A percentile compares a stretch with the other conserved stretches of the same genome.
Evolutionary conservation across 2,329 filamentous ascomycete genomes (phyloP).

Genomic region (Fusarium xyrophilum): DNA sequence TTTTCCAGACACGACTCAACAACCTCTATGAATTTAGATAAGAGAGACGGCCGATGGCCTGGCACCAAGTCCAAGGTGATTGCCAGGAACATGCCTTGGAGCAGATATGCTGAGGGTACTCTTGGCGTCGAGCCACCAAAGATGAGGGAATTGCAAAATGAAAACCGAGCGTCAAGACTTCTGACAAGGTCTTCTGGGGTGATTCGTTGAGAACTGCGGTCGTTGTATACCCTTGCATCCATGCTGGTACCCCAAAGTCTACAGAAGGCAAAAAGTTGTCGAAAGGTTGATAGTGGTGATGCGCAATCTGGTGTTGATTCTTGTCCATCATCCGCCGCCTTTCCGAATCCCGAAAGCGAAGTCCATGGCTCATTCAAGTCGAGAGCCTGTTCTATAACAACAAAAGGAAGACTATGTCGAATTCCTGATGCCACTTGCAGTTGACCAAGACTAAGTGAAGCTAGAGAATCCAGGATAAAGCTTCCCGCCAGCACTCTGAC

Average conservation of each 20-base stretch:
- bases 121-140: slow-evolving; percentile 46
- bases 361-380: slow-evolving; percentile 31
- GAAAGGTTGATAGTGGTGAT: slow-evolving; percentile 52
- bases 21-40: slow-evolving; percentile 48
- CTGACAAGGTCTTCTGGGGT: slow-evolving; percentile 44
- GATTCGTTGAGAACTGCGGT: slow-evolving; percentile 13
- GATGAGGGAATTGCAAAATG: slow-evolving; percentile 50
- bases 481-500: slow-evolving; percentile 57
- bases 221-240: slow-evolving; percentile 27
- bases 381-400: slow-evolving; percentile 16
- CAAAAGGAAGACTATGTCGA: slow-evolving; percentile 26
- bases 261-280: slow-evolving; percentile 51
- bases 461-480: slow-evolving; percentile 66
- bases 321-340: background rate
- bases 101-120: slow-evolving; percentile 47
- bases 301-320: slow-evolving; percentile 22
- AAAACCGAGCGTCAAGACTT: slow-evolving; percentile 46
- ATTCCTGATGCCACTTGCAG: slow-evolving; percentile 34
- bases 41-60: slow-evolving; percentile 45
- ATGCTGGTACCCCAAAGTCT: slow-evolving; percentile 44
- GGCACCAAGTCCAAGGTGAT: slow-evolving; percentile 47
- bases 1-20: slow-evolving; percentile 45
- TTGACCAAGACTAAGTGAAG: slow-evolving; percentile 59
- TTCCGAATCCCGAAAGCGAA: slow-evolving; percentile 33
- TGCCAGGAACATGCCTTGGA: slow-evolving; percentile 49